These are phyloP conservation scores for Phanerochaete sordida DNA, from an alignment of 768 basidiomycete species.

Conservation along the genomic window DNA sequence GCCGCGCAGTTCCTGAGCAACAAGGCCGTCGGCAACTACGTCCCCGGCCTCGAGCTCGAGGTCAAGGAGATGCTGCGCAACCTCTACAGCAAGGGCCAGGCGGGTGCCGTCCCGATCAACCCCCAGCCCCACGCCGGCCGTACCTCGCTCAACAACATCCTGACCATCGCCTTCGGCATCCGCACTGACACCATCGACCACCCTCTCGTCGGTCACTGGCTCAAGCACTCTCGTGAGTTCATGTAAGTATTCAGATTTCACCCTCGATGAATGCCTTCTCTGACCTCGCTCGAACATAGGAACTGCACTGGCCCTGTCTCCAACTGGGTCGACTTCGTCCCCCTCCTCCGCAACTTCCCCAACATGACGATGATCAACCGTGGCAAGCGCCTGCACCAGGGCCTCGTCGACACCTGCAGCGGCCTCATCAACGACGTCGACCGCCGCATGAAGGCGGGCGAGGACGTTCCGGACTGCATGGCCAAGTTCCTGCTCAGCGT, in stretches of 20 bases:
- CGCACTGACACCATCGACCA: slow-evolving; percentile 38
- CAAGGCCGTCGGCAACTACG: slow-evolving; percentile 33
- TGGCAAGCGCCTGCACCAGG: slow-evolving; percentile 35
- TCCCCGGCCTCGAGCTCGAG: slow-evolving; percentile 29
- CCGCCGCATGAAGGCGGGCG: slow-evolving; percentile 32
- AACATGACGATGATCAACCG: slow-evolving; percentile 32
- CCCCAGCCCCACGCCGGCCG: slow-evolving; percentile 36
- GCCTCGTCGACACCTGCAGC: slow-evolving; percentile 35
- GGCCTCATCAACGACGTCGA: slow-evolving; percentile 37
- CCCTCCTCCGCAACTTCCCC: slow-evolving; percentile 37
- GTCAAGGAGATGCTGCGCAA: slow-evolving; percentile 32
- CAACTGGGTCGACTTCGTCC: slow-evolving; percentile 43
- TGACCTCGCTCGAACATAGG: slow-evolving; percentile 21
- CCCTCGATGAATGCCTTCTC: background rate
- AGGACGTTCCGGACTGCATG: slow-evolving; percentile 39
- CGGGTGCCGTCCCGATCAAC: slow-evolving; percentile 32
- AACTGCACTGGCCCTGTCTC: slow-evolving; percentile 42
- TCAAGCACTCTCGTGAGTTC: slow-evolving; percentile 40
- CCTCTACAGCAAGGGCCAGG: slow-evolving; percentile 31
- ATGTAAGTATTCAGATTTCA: slow-evolving; percentile 27
- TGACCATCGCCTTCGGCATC: slow-evolving; percentile 38
- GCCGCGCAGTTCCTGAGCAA: slow-evolving; percentile 30
- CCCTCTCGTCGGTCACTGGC: slow-evolving; percentile 33
- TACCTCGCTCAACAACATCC: slow-evolving; percentile 38
- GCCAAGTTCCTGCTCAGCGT: slow-evolving; percentile 33